Percentiles rank a stretch among this genome's conserved stretches.
phyloP scores from a whole-genome alignment of 345 rosid genomes.

The Eucalyptus regnans region DNA sequence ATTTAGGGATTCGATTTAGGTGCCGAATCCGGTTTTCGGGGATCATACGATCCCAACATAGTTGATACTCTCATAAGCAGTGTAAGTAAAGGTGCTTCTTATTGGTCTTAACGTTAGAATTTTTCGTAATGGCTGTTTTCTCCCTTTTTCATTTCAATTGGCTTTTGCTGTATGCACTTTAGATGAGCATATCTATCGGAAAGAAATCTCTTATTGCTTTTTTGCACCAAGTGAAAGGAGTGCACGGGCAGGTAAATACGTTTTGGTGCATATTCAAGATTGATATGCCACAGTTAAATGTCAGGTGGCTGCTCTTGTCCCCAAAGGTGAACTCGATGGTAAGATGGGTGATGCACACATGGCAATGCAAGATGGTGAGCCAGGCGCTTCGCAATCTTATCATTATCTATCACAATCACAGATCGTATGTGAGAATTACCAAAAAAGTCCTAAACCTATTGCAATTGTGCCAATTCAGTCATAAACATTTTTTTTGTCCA shows the following conservation, averaged over 20 bases:
- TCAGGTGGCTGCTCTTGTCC: constrained; percentile 99
- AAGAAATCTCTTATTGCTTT: not conserved
- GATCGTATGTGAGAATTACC: no score
- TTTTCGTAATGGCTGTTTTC: not conserved
- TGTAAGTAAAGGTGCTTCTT: constrained; percentile 34
- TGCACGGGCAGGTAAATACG: not conserved
- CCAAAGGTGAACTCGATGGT: constrained; percentile 93
- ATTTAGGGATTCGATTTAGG: no score
- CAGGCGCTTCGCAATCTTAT: constrained; percentile 94
- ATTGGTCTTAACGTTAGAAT: not conserved
- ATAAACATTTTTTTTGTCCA: no score
- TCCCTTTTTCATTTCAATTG: not conserved
- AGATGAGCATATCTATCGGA: not conserved
- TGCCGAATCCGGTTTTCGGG: no score
- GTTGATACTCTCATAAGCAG: constrained; percentile 82
- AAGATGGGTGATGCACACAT: constrained; percentile 99
- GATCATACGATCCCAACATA: no score
- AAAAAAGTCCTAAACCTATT: no score
- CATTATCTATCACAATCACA: constrained; percentile 81
- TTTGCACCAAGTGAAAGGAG: not conserved
- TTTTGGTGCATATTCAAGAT: not conserved
- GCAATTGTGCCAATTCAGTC: no score
- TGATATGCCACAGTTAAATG: not conserved
- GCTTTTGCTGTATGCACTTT: not conserved
- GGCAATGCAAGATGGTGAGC: constrained; percentile 99